phyloP scores from a whole-genome alignment of 106 monocot species.

The Dioscorea dumetorum region DNA sequence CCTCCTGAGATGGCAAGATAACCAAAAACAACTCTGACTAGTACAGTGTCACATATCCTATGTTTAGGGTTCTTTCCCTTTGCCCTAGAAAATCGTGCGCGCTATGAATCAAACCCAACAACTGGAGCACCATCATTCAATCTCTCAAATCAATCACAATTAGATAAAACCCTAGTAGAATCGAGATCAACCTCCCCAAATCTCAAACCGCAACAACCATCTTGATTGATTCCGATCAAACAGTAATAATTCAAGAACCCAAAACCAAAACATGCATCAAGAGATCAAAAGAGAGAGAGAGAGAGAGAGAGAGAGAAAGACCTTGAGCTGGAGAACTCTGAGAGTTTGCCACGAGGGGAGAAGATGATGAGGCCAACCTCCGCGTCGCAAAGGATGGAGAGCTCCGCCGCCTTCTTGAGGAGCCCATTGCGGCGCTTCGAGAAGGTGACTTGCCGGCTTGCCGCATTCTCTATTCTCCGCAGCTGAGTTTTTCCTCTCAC shows the following conservation, averaged over 20 bases:
- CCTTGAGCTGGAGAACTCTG: constrained; percentile 6
- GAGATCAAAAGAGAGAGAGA: neutral
- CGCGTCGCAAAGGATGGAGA: neutral
- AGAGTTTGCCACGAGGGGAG: constrained; percentile 8
- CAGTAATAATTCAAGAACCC: neutral
- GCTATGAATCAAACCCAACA: too few relatives aligned
- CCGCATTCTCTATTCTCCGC: constrained; percentile 9
- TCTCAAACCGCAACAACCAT: too few relatives aligned
- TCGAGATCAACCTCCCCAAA: too few relatives aligned
- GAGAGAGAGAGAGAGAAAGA: neutral
- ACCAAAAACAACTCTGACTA: too few relatives aligned
- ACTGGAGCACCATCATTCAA: too few relatives aligned
- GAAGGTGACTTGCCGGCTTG: constrained; percentile 12
- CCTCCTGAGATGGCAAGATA: too few relatives aligned
- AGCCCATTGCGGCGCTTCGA: constrained; percentile 3
- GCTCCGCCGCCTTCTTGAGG: constrained; percentile 9
- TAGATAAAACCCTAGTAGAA: too few relatives aligned
- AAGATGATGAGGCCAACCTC: constrained; percentile 7
- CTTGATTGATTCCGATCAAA: too few relatives aligned
- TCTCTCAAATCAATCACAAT: too few relatives aligned
- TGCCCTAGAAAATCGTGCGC: too few relatives aligned
- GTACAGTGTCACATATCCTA: too few relatives aligned
- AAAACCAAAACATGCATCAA: neutral
- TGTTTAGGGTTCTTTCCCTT: too few relatives aligned
- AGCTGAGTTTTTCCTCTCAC: constrained; percentile 4